These are phyloP conservation scores for Favolaschia claudopus DNA, from an alignment of 768 basidiomycete species.

Conservation along the genomic window DNA sequence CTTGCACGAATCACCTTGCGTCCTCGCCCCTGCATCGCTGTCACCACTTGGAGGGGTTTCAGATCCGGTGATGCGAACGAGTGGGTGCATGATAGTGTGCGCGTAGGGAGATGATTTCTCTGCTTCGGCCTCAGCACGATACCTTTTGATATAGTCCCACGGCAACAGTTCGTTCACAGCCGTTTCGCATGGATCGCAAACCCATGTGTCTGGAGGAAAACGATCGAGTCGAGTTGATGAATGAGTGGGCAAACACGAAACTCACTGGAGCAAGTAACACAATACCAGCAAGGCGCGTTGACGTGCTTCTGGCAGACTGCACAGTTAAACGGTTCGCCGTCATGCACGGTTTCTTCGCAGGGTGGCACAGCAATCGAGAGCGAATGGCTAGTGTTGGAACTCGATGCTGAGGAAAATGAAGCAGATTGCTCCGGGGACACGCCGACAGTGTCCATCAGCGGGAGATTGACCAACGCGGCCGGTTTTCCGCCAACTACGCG, in stretches of 20 bases:
- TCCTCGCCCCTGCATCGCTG: too few species aligned
- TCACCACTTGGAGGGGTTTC: background rate
- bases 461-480: background rate
- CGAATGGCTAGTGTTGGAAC: background rate
- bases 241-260: background rate
- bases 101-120: too few species aligned
- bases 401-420: too few species aligned
- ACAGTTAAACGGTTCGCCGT: background rate
- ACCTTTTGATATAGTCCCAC: slow-evolving; percentile 12
- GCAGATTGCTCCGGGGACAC: background rate
- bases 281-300: slow-evolving; percentile 9
- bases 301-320: background rate
- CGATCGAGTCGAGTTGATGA: background rate
- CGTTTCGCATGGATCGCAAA: slow-evolving; percentile 16
- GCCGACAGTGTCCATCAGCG: background rate
- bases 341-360: background rate
- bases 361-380: slow-evolving; percentile 2
- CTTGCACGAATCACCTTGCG: too few species aligned
- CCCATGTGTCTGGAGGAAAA: slow-evolving; percentile 2
- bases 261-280: background rate
- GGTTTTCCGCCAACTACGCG: background rate
- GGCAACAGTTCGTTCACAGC: background rate
- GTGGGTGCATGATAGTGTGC: slow-evolving; percentile 5
- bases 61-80: background rate
- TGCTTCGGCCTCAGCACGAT: background rate